Evolutionary conservation across 441 rosid species (phyloP), one percentile per base, ranked within the genome.

Genomic region (Gossypium laxum): DNA sequence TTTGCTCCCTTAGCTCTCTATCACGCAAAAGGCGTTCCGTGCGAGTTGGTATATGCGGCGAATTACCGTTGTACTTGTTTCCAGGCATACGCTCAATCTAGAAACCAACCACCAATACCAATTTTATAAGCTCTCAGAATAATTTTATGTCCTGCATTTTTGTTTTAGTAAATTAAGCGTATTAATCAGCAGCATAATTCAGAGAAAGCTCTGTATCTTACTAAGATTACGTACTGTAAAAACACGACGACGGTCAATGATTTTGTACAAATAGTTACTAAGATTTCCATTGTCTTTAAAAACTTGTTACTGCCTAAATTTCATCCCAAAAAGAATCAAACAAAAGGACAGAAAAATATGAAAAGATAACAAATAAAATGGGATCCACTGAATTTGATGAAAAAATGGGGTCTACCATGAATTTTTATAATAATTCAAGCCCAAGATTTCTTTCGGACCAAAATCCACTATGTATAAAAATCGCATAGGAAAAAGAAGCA

Each of bases 1-100:
- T 83, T 79, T 81, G 83, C 80, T 85, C 93, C 78, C 93, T 85
- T 12, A 84, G 83, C 87, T 85, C 85, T 77, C 87, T 84, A 0
- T 79, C 92, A 82, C 85, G 82, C 81, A 95, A 67, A 70, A 91
- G 98, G 82, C 97, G 88, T 76, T 82, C 91, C 15, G 89, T 76
- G 71, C 96, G 87, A 82, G 82, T 74, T 68, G 85, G 82, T 78
- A 85, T 59, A 75, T 77, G 87, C 77, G 78, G 72, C 12, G 96
- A 75, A 80, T 85, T 83, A 67, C 84, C 75, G 85, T 88, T 86
- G 85, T 81, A 89, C 92, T 89, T 89, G 80, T 86, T 88, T 74
- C 90, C 97, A 87, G 97, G 97, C 99, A 95, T 95, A 82, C 81
- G 91, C 87, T 88, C 89, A 17, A 81, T 72, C 78, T 78, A 78